phyloP scores from a whole-genome alignment of 2,329 filamentous ascomycete genomes.

The Chaetomium strumarium region DNA sequence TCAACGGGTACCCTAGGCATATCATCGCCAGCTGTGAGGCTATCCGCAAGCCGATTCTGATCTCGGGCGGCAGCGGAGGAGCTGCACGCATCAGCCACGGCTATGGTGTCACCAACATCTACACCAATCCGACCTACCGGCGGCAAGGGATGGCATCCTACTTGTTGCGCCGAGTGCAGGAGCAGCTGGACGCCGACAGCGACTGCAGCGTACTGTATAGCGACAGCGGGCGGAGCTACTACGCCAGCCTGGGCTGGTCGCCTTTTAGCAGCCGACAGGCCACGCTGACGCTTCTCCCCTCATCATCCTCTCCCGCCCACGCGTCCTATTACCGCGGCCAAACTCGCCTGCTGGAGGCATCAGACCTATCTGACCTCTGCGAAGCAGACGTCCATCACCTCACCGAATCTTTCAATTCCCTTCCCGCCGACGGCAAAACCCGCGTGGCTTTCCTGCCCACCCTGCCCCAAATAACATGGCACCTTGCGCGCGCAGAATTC shows the following conservation, averaged over 20 bases:
- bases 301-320: not conserved
- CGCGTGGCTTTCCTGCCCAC: conserved; percentile 33
- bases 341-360: conserved; percentile 23
- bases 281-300: conserved; percentile 27
- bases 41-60: conserved; percentile 25
- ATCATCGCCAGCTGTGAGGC: conserved; percentile 33
- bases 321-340: not conserved
- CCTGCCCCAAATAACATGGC: conserved; percentile 29
- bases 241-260: conserved; percentile 32
- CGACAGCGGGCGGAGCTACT: conserved; percentile 30
- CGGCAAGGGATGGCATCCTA: conserved; percentile 32
- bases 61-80: conserved; percentile 20
- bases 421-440: conserved; percentile 25
- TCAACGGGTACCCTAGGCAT: conserved; percentile 25
- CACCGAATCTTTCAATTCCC: conserved; percentile 21
- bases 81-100: conserved; percentile 26
- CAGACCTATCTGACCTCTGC: conserved; percentile 26
- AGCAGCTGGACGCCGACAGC: conserved; percentile 31
- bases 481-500: conserved; percentile 29
- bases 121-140: conserved; percentile 32
- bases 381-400: conserved; percentile 26
- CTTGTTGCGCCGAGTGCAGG: conserved; percentile 31
- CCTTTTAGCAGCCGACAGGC: conserved; percentile 30
- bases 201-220: conserved; percentile 34
- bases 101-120: conserved; percentile 33